These are phyloP conservation scores for Stephanodiscus minutulus DNA, from an alignment of 108 stramenopile species.

Conservation along the genomic window DNA sequence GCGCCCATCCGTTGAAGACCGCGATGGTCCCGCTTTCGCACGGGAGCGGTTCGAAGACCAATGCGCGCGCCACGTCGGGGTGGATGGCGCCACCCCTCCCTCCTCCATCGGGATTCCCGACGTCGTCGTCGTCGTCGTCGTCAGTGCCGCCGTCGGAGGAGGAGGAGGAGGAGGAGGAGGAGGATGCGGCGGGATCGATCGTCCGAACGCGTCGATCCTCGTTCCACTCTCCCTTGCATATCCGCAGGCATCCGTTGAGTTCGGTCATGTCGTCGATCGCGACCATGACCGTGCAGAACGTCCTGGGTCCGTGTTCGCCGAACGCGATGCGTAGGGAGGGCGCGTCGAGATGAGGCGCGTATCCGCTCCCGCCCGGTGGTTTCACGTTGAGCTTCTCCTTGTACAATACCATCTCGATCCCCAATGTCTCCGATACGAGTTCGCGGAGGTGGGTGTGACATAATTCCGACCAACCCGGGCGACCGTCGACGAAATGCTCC, in stretches of 20 bases:
- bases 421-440: conserved; percentile 47
- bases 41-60: conserved; percentile 52
- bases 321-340: conserved; percentile 63
- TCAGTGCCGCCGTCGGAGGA: too few species aligned
- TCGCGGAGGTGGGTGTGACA: conserved; percentile 52
- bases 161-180: too few species aligned
- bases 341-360: conserved; percentile 73
- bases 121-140: too few species aligned
- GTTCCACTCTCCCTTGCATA: conserved; percentile 57
- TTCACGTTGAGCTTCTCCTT: conserved; percentile 83
- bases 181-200: conserved; percentile 37
- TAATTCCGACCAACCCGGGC: conserved; percentile 14
- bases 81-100: conserved; percentile 23
- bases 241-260: conserved; percentile 63
- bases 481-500: too few species aligned
- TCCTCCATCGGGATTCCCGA: too few species aligned
- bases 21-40: conserved; percentile 56
- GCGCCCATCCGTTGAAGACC: conserved; percentile 63
- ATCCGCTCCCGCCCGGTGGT: conserved; percentile 72
- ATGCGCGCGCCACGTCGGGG: conserved; percentile 27
- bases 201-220: conserved; percentile 36
- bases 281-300: conserved; percentile 68
- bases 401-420: conserved; percentile 59
- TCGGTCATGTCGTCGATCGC: conserved; percentile 34
- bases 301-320: conserved; percentile 45